Conservation (phyloP, 2,329 filamentous ascomycete species). For the Bertia moriformis region DNA sequence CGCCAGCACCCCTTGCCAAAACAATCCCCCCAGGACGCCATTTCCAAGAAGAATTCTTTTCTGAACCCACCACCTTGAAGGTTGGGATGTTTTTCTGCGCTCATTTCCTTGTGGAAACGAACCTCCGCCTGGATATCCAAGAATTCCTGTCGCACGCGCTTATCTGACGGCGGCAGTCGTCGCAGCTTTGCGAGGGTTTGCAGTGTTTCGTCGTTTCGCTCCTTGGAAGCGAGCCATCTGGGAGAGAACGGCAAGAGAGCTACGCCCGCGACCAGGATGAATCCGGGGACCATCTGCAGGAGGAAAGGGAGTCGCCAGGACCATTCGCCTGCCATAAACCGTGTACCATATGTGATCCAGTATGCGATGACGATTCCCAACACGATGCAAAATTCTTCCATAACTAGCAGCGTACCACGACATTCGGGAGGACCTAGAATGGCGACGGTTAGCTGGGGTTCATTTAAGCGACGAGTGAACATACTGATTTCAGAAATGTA, state of each 20-base stretch:
- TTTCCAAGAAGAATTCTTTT: conserved; percentile 24
- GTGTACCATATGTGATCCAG: conserved; percentile 13
- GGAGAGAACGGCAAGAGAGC: conserved; percentile 30
- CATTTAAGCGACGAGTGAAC: not conserved
- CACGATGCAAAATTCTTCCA: conserved; percentile 12
- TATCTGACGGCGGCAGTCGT: conserved; percentile 28
- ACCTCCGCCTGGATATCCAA: conserved; percentile 35
- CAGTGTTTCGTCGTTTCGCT: conserved; percentile 30
- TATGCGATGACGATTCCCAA: conserved; percentile 12
- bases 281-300: conserved; percentile 11
- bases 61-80: conserved; percentile 16
- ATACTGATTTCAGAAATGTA: conserved; percentile 33
- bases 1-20: conserved; percentile 32
- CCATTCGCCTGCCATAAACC: conserved; percentile 17
- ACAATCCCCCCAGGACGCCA: conserved; percentile 31
- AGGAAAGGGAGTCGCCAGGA: conserved; percentile 13
- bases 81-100: conserved; percentile 15
- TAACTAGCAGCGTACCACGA: conserved; percentile 6
- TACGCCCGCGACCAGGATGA: conserved; percentile 14
- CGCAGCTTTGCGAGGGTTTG: conserved; percentile 30
- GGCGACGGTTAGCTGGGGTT: not conserved
- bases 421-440: conserved; percentile 15
- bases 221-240: conserved; percentile 27
- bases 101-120: conserved; percentile 29
- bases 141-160: conserved; percentile 32